Evolutionary conservation across 176 grass and related monocot species (phyloP).

Genomic region (Leersia perrieri): DNA sequence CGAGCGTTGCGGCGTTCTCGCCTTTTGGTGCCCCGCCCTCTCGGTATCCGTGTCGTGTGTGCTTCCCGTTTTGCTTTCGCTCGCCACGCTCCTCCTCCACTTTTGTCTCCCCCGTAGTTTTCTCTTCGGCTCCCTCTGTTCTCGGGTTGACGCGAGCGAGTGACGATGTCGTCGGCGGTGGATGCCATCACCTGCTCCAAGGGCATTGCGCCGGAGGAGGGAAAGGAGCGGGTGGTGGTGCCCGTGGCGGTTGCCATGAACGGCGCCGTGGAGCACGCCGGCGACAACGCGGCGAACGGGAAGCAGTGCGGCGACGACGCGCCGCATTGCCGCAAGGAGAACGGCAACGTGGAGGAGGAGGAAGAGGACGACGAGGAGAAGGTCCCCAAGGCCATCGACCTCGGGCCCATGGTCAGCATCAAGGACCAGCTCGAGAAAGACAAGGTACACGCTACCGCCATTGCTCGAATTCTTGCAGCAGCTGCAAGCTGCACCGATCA

Average conservation of each 20-base stretch:
- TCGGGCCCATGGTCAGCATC: slow-evolving; percentile 90
- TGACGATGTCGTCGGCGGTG: slow-evolving; percentile 79
- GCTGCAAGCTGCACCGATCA: neutral
- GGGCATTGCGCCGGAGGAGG: slow-evolving; percentile 42
- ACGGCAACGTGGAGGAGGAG: slow-evolving; percentile 51
- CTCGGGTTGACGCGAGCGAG: slow-evolving; percentile 13
- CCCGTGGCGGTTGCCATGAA: slow-evolving; percentile 17
- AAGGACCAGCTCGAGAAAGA: slow-evolving; percentile 99
- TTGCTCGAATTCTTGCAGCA: neutral
- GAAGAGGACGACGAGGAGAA: slow-evolving; percentile 62
- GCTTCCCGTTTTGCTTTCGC: slow-evolving; percentile 9
- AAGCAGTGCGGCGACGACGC: slow-evolving; percentile 45
- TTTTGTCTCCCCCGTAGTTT: slow-evolving; percentile 11
- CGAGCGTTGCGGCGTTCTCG: slow-evolving; percentile 12
- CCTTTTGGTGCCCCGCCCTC: slow-evolving; percentile 32
- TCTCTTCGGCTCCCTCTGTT: slow-evolving; percentile 10
- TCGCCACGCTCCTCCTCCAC: slow-evolving; percentile 9
- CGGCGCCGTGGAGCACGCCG: slow-evolving; percentile 5
- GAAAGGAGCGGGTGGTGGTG: slow-evolving; percentile 22
- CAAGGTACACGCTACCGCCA: slow-evolving; percentile 48
- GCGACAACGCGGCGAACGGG: slow-evolving; percentile 30
- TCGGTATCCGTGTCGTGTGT: slow-evolving; percentile 38
- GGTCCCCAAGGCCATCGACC: slow-evolving; percentile 56
- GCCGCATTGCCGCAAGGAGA: slow-evolving; percentile 33
- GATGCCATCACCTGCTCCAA: slow-evolving; percentile 64